These are phyloP conservation scores for Podospora sp. DNA, from an alignment of 495 filamentous ascomycete species.

Conservation along the genomic window DNA sequence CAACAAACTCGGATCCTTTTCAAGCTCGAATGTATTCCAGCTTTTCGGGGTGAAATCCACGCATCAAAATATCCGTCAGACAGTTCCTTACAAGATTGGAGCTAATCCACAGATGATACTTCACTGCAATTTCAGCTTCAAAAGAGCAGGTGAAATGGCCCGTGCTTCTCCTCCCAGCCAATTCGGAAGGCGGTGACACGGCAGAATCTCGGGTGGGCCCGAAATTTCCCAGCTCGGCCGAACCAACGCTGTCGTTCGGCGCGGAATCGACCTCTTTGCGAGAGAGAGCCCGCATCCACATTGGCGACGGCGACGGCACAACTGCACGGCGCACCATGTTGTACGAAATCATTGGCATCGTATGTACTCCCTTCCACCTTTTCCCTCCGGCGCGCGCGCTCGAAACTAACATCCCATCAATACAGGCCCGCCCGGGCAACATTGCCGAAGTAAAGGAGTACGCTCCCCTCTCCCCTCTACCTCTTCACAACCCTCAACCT, in stretches of 20 bases:
- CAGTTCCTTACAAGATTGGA: too few species aligned
- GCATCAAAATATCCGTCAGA: too few species aligned
- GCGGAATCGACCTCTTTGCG: neutral
- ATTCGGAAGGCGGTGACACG: slow-evolving; percentile 21
- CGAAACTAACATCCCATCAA: neutral
- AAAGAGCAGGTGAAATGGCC: neutral
- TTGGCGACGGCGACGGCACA: slow-evolving; percentile 4
- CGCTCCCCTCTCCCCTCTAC: slow-evolving; percentile 23
- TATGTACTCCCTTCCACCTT: slow-evolving; percentile 48
- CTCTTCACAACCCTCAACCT: slow-evolving; percentile 8
- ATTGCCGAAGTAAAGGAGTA: slow-evolving; percentile 94
- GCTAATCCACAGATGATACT: neutral
- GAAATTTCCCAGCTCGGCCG: slow-evolving; percentile 11
- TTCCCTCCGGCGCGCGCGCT: neutral
- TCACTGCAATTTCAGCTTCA: neutral
- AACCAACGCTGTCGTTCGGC: neutral
- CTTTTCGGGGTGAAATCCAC: too few species aligned
- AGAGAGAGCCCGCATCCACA: neutral
- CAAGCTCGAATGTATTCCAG: too few species aligned
- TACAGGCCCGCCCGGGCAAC: slow-evolving; percentile 84
- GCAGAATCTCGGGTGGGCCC: slow-evolving; percentile 22
- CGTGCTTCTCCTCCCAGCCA: neutral
- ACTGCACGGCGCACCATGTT: slow-evolving; percentile 63
- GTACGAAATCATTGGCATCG: slow-evolving; percentile 96
- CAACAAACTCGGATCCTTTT: too few species aligned